These are phyloP conservation scores for Rhododendron molle DNA, from an alignment of 148 eudicot species.

Conservation along the genomic window DNA sequence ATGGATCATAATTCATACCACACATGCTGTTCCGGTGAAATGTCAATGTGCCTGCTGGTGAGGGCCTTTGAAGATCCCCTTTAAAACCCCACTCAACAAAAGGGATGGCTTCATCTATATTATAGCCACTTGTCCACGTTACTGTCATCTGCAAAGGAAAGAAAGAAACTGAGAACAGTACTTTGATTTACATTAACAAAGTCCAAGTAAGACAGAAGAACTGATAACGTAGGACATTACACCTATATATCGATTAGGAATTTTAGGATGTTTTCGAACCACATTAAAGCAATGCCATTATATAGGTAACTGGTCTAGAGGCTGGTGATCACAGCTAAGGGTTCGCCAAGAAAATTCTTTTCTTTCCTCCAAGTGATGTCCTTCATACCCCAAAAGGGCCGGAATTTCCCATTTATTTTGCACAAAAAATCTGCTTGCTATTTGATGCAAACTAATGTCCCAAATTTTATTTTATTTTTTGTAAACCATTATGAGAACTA, in stretches of 20 bases:
- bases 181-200: background rate
- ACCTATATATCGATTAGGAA: background rate
- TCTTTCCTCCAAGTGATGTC: background rate
- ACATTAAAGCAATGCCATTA: background rate
- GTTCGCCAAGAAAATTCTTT: background rate
- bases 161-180: background rate
- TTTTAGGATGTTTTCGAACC: background rate
- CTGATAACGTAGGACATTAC: background rate
- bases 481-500: background rate
- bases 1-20: slow-evolving; percentile 44
- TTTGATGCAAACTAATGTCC: background rate
- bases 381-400: background rate
- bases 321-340: background rate
- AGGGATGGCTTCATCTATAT: slow-evolving; percentile 52
- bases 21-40: slow-evolving; percentile 45
- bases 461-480: background rate
- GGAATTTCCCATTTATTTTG: background rate
- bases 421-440: background rate
- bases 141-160: slow-evolving; percentile 47
- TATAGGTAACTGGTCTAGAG: background rate
- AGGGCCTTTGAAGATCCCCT: slow-evolving; percentile 19
- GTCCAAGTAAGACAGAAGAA: background rate
- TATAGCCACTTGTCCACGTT: slow-evolving; percentile 78
- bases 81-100: slow-evolving; percentile 54
- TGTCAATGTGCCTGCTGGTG: slow-evolving; percentile 70